Conservation (phyloP, 2,329 filamentous ascomycete species). For the Diaporthe eres region DNA sequence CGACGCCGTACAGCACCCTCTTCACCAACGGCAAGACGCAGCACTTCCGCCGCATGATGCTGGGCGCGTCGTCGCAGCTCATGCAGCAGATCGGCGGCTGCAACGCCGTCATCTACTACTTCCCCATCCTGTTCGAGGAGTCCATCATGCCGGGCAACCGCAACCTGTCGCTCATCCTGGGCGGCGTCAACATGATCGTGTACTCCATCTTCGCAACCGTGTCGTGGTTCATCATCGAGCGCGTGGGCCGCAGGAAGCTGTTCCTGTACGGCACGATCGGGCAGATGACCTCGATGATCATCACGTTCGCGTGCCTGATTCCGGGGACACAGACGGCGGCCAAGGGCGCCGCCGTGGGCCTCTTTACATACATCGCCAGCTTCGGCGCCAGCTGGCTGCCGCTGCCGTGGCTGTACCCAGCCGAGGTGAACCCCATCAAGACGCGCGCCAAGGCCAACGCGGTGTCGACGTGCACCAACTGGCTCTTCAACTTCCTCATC, state of each 20-base stretch:
- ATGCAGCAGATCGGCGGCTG: constrained; percentile 74
- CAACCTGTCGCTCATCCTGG: constrained; percentile 67
- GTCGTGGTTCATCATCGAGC: constrained; percentile 65
- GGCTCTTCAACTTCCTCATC: constrained; percentile 75
- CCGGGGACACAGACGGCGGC: constrained; percentile 51
- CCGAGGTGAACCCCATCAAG: constrained; percentile 71
- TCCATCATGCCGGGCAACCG: constrained; percentile 56
- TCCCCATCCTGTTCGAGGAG: constrained; percentile 68
- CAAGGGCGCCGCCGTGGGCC: constrained; percentile 59
- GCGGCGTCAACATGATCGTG: constrained; percentile 69
- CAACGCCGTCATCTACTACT: constrained; percentile 74
- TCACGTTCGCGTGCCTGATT: constrained; percentile 57
- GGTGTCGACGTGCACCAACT: constrained; percentile 72
- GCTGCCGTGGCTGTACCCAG: constrained; percentile 74
- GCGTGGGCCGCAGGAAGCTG: constrained; percentile 70
- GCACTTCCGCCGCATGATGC: constrained; percentile 74
- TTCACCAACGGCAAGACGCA: constrained; percentile 75
- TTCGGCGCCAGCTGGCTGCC: constrained; percentile 62
- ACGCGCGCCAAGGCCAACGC: constrained; percentile 76
- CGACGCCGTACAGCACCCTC: constrained; percentile 65
- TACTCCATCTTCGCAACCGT: constrained; percentile 73
- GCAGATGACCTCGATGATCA: constrained; percentile 73
- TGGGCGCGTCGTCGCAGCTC: constrained; percentile 71
- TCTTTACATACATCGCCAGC: constrained; percentile 61
- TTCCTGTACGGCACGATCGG: constrained; percentile 76